A percentile compares a stretch with the other conserved stretches of the same genome.
These are phyloP conservation scores for Friedmanniomyces simplex DNA, from an alignment of 495 filamentous ascomycete species.

Conservation along the genomic window DNA sequence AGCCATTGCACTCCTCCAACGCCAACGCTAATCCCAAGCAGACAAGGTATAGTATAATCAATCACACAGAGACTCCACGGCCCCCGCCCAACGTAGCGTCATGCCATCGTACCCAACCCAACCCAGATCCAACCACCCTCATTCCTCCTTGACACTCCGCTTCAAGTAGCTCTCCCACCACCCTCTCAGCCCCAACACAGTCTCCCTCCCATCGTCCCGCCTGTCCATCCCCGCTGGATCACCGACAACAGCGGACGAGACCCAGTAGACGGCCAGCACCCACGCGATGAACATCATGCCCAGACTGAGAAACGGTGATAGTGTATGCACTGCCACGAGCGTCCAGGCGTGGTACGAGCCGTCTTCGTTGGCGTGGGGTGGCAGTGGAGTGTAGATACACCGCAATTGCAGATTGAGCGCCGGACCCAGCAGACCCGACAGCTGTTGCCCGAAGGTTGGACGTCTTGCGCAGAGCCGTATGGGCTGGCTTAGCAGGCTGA, in stretches of 20 bases:
- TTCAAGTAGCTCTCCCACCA: conserved; percentile 54
- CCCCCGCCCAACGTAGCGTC: not conserved
- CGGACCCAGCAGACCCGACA: conserved; percentile 28
- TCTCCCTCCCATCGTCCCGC: conserved; percentile 49
- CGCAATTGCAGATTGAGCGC: conserved; percentile 31
- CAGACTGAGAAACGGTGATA: conserved; percentile 46
- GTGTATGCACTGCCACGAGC: conserved; percentile 40
- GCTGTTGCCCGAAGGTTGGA: conserved; percentile 23
- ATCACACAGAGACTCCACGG: not conserved
- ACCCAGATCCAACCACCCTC: not conserved
- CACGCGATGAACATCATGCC: conserved; percentile 46
- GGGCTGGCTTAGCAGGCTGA: conserved; percentile 26
- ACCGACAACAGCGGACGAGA: conserved; percentile 50
- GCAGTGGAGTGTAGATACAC: conserved; percentile 28
- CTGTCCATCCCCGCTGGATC: conserved; percentile 54
- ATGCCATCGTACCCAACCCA: not conserved
- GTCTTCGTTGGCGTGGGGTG: conserved; percentile 17
- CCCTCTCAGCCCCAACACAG: conserved; percentile 47
- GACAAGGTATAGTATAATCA: not conserved
- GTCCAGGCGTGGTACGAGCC: conserved; percentile 27
- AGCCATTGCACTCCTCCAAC: not conserved
- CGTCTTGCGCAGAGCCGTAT: conserved; percentile 26
- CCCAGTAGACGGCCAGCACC: conserved; percentile 55
- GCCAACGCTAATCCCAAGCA: not conserved
- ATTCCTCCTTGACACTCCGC: conserved; percentile 8